phyloP scores from a whole-genome alignment of 1,139 yeast species.

The Magnusiomyces tetraspermus region DNA sequence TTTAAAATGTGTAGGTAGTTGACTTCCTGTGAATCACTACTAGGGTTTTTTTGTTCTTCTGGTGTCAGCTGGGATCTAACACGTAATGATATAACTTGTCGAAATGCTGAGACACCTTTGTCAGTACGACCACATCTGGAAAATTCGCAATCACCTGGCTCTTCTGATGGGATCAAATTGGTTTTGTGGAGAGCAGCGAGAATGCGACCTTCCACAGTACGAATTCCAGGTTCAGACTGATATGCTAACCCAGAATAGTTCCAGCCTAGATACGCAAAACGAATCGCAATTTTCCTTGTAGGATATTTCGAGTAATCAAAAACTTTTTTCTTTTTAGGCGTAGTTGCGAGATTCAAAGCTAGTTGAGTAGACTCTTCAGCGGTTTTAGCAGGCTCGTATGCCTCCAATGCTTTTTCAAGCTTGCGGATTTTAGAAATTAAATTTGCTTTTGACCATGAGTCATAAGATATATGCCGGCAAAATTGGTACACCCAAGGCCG shows the following conservation, averaged over 20 bases:
- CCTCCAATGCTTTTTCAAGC: slow-evolving; percentile 35
- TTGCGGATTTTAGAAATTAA: slow-evolving; percentile 41
- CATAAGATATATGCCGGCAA: neutral
- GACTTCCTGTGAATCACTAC: slow-evolving; percentile 55
- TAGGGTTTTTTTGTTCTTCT: slow-evolving; percentile 49
- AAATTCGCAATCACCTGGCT: slow-evolving; percentile 52
- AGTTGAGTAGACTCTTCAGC: neutral
- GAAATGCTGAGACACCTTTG: slow-evolving; percentile 93
- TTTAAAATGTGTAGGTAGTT: slow-evolving; percentile 71
- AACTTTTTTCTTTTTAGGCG: slow-evolving; percentile 32
- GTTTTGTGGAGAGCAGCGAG: slow-evolving; percentile 62
- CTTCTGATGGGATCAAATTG: slow-evolving; percentile 53
- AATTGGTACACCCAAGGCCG: neutral
- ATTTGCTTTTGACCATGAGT: slow-evolving; percentile 43
- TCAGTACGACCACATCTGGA: slow-evolving; percentile 96
- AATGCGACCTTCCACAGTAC: slow-evolving; percentile 77
- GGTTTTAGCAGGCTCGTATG: neutral
- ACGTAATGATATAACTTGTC: slow-evolving; percentile 76
- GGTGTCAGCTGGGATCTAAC: slow-evolving; percentile 58
- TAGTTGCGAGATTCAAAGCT: slow-evolving; percentile 5
- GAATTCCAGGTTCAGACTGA: slow-evolving; percentile 65
- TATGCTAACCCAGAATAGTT: slow-evolving; percentile 82
- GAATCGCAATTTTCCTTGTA: slow-evolving; percentile 66
- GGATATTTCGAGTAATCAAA: slow-evolving; percentile 62
- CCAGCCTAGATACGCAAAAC: slow-evolving; percentile 51